Percentiles rank a stretch among this genome's conserved stretches.
phyloP scores from a whole-genome alignment of 2,329 filamentous ascomycete species.

The Colletotrichum sp. region DNA sequence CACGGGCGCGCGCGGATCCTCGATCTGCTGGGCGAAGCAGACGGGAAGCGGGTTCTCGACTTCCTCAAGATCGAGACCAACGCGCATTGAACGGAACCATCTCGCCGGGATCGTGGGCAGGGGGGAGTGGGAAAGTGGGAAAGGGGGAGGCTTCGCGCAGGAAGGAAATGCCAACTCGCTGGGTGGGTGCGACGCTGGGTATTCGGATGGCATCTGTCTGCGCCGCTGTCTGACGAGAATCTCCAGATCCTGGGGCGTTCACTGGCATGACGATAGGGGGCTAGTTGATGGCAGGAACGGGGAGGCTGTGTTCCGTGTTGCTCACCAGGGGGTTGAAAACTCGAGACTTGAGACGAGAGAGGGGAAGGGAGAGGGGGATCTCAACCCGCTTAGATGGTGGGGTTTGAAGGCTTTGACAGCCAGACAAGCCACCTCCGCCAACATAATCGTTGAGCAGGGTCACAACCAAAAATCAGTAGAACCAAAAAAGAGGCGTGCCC shows the following conservation, averaged over 20 bases:
- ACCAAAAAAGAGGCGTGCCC: background rate
- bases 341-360: constrained; percentile 5
- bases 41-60: constrained; percentile 31
- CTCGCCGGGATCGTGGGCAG: background rate
- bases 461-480: background rate
- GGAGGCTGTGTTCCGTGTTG: constrained; percentile 5
- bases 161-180: background rate
- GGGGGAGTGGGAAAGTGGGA: background rate
- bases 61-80: constrained; percentile 30
- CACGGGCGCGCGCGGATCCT: constrained; percentile 25
- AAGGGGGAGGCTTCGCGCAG: background rate
- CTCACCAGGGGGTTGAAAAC: background rate
- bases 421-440: background rate
- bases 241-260: background rate
- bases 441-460: background rate
- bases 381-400: background rate
- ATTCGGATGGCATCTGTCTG: background rate
- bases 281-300: background rate
- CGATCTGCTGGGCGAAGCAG: constrained; percentile 32
- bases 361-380: background rate
- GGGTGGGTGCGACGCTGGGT: background rate
- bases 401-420: background rate
- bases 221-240: background rate
- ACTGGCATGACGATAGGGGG: background rate
- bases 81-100: background rate